Conservation (phyloP, 208 protist genomes). For the Herpetomonas tarakana region DNA sequence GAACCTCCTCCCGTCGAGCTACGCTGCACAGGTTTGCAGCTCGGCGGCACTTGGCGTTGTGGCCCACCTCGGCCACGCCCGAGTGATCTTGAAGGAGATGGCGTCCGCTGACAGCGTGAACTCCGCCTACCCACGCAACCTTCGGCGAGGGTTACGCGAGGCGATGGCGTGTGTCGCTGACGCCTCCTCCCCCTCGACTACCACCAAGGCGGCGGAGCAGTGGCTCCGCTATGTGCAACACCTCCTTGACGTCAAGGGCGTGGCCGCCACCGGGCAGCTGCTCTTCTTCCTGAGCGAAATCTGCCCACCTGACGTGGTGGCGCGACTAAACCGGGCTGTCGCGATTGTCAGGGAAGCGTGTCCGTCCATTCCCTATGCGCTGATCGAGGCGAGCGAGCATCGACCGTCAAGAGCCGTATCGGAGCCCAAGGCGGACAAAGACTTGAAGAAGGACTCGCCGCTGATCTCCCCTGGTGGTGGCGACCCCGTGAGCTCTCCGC, state of each 20-base stretch:
- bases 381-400: conserved; percentile 7
- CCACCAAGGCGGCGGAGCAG: background rate
- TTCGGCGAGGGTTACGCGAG: too few relatives aligned
- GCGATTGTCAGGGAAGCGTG: background rate
- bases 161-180: too few relatives aligned
- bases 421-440: too few relatives aligned
- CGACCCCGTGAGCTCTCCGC: too few relatives aligned
- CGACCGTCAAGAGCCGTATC: too few relatives aligned
- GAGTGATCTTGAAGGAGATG: background rate
- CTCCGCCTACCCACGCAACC: too few relatives aligned
- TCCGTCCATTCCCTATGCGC: background rate
- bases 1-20: too few relatives aligned
- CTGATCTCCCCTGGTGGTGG: too few relatives aligned
- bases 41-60: background rate
- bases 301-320: conserved; percentile 1
- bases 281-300: conserved; percentile 35
- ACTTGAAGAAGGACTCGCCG: too few relatives aligned
- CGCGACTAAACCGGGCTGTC: conserved; percentile 16
- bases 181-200: too few relatives aligned
- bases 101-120: too few relatives aligned
- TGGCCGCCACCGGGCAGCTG: conserved; percentile 18
- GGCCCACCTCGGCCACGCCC: background rate
- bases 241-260: background rate
- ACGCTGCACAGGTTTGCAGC: too few relatives aligned
- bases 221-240: background rate